phyloP scores from a whole-genome alignment of 2,329 filamentous ascomycete species.

The Leptosphaerulina australis region DNA sequence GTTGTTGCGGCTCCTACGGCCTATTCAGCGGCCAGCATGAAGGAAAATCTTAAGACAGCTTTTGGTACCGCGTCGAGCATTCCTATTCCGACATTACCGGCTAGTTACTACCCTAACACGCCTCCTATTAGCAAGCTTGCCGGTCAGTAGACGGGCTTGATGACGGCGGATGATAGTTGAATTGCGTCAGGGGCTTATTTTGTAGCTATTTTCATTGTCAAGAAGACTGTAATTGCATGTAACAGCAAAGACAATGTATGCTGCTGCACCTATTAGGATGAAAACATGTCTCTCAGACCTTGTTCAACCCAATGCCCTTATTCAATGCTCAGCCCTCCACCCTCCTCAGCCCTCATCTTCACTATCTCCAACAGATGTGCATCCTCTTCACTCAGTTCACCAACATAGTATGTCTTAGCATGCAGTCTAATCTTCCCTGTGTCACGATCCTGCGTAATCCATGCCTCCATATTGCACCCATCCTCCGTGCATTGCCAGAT shows the following conservation, averaged over 20 bases:
- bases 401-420: conserved; percentile 2
- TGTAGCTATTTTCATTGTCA: too few relatives aligned
- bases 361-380: conserved; percentile 1
- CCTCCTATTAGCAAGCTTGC: conserved; percentile 42
- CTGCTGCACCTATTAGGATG: not conserved
- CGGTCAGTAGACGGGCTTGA: conserved; percentile 24
- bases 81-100: conserved; percentile 51
- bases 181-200: not conserved
- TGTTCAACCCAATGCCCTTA: not conserved
- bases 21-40: conserved; percentile 50
- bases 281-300: not conserved
- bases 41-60: conserved; percentile 33
- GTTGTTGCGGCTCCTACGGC: conserved; percentile 46
- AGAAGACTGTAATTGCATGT: too few relatives aligned
- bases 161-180: not conserved
- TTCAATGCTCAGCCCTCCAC: conserved; percentile 4
- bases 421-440: conserved; percentile 10
- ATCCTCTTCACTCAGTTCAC: conserved; percentile 2
- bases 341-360: conserved; percentile 5
- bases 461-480: conserved; percentile 10
- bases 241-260: not conserved
- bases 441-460: conserved; percentile 9
- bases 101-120: conserved; percentile 49
- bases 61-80: conserved; percentile 46
- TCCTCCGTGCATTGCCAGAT: conserved; percentile 6